phyloP scores from a whole-genome alignment of 345 rosid species.

The Trapa bicornis region DNA sequence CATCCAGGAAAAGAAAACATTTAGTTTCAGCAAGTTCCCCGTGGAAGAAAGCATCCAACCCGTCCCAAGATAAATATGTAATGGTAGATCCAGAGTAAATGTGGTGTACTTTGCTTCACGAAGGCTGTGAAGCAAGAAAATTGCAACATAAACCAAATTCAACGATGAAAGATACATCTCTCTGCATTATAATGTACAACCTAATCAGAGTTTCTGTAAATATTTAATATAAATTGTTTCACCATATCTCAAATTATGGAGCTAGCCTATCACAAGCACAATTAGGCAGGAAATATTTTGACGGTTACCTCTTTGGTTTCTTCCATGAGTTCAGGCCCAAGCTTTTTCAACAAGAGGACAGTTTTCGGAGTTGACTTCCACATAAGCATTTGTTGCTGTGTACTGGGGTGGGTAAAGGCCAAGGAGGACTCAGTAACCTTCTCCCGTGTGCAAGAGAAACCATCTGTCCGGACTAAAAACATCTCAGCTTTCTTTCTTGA shows the following conservation, averaged over 20 bases:
- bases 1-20: neutral
- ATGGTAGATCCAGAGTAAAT: neutral
- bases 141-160: neutral
- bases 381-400: slow-evolving; percentile 99
- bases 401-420: slow-evolving; percentile 98
- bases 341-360: slow-evolving; percentile 75
- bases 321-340: slow-evolving; percentile 85
- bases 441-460: slow-evolving; percentile 89
- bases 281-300: neutral
- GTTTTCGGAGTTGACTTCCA: slow-evolving; percentile 95
- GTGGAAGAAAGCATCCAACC: neutral
- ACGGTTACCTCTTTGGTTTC: slow-evolving; percentile 82
- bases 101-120: neutral
- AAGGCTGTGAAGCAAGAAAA: neutral
- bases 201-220: neutral
- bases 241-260: neutral
- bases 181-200: neutral
- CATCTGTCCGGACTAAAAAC: slow-evolving; percentile 94
- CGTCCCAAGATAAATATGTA: neutral
- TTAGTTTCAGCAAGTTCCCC: neutral
- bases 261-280: neutral
- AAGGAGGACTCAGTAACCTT: slow-evolving; percentile 88
- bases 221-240: neutral
- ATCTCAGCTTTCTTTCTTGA: slow-evolving; percentile 95
- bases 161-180: neutral